Evolutionary conservation across 495 filamentous ascomycete genomes (phyloP).

Genomic region (Acidiella bohemica): DNA sequence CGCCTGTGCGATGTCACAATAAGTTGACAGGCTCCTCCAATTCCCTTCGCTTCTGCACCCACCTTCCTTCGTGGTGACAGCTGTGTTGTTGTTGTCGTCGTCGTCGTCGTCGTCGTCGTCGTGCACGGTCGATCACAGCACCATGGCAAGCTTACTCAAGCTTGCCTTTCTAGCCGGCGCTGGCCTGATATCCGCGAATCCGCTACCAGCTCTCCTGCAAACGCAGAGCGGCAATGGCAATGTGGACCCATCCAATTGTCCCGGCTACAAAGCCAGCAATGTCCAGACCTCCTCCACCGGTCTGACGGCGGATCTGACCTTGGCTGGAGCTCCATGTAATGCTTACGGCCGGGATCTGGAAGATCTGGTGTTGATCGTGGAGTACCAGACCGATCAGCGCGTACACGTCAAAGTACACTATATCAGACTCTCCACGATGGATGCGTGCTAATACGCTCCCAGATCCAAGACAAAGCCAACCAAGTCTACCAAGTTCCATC

Average conservation of each 20-base stretch:
- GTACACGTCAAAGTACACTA: background rate
- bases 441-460: slow-evolving; percentile 58
- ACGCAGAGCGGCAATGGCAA: slow-evolving; percentile 2
- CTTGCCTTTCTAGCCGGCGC: background rate
- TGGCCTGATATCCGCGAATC: background rate
- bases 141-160: slow-evolving; percentile 5
- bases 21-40: too few species aligned
- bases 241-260: slow-evolving; percentile 11
- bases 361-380: slow-evolving; percentile 14
- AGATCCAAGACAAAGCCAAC: slow-evolving; percentile 64
- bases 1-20: too few species aligned
- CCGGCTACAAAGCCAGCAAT: slow-evolving; percentile 21
- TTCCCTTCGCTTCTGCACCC: too few species aligned
- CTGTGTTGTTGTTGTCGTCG: too few species aligned
- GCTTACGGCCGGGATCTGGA: slow-evolving; percentile 18
- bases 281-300: slow-evolving; percentile 5
- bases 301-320: slow-evolving; percentile 16
- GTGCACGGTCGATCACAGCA: too few species aligned
- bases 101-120: too few species aligned
- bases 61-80: too few species aligned
- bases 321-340: slow-evolving; percentile 20
- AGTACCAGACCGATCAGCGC: slow-evolving; percentile 16
- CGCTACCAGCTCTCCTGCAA: background rate
- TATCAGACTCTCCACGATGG: background rate
- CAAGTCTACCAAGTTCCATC: slow-evolving; percentile 69